Evolutionary conservation across 1,284 basidiomycete genomes (phyloP).

Genomic region (Ganoderma sinense): DNA sequence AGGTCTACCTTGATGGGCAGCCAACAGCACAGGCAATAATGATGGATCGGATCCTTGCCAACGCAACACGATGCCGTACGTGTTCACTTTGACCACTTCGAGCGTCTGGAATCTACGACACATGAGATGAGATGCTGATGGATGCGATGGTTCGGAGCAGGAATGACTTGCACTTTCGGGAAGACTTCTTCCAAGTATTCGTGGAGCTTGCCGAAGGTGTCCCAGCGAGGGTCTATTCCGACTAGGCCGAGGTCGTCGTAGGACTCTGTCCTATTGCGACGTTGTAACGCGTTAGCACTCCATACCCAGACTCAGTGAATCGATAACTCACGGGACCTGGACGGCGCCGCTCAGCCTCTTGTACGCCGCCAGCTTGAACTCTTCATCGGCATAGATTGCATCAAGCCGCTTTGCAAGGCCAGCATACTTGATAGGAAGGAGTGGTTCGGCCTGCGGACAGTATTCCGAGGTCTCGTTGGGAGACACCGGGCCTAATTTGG

Average conservation of each 20-base stretch:
- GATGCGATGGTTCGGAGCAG: constrained; percentile 16
- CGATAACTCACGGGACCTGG: constrained; percentile 31
- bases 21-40: constrained; percentile 69
- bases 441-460: constrained; percentile 52
- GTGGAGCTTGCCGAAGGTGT: constrained; percentile 47
- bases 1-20: constrained; percentile 66
- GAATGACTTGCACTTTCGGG: constrained; percentile 46
- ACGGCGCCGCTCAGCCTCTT: constrained; percentile 31
- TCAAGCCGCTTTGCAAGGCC: constrained; percentile 47
- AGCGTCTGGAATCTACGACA: constrained; percentile 54
- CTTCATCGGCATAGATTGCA: constrained; percentile 16
- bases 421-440: constrained; percentile 49
- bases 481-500: not conserved
- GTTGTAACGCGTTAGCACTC: not conserved
- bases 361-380: constrained; percentile 26
- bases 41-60: constrained; percentile 63
- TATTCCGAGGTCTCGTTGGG: constrained; percentile 13
- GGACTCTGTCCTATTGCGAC: constrained; percentile 35
- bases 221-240: constrained; percentile 53
- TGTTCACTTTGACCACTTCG: constrained; percentile 63
- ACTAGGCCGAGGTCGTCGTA: constrained; percentile 38
- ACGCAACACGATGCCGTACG: constrained; percentile 69
- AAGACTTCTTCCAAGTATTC: constrained; percentile 48
- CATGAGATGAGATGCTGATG: not conserved
- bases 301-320: not conserved